Conservation (phyloP, 495 filamentous ascomycete species). For the Darksidea phi region DNA sequence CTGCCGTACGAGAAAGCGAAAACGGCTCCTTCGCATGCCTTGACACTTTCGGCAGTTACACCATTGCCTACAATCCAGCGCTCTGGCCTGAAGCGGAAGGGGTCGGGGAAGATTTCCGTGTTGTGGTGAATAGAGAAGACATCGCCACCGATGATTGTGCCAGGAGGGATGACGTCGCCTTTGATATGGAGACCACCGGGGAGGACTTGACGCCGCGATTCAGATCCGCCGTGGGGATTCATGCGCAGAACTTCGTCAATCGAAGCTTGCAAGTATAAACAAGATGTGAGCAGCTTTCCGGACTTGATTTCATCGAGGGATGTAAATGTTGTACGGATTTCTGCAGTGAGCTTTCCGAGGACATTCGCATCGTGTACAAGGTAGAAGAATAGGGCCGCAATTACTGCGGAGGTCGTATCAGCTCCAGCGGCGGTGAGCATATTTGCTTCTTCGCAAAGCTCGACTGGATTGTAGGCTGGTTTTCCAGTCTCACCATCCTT, state of each 20-base stretch:
- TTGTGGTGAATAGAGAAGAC: conserved; percentile 19
- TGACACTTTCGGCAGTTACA: conserved; percentile 14
- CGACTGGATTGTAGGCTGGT: too few relatives aligned
- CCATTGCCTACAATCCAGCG: conserved; percentile 13
- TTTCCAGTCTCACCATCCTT: too few relatives aligned
- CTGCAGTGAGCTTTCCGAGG: too few relatives aligned
- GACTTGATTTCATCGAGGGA: too few relatives aligned
- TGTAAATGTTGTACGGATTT: too few relatives aligned
- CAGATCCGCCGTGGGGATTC: conserved; percentile 2
- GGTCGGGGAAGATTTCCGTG: conserved; percentile 11
- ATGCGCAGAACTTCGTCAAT: conserved; percentile 25
- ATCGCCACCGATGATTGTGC: conserved; percentile 5
- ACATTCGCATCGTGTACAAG: too few relatives aligned
- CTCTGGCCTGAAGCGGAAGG: conserved; percentile 19
- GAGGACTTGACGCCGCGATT: conserved; percentile 11
- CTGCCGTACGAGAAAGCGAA: conserved; percentile 13
- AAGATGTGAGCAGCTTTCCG: too few relatives aligned
- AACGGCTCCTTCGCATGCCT: conserved; percentile 10
- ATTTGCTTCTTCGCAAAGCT: too few relatives aligned
- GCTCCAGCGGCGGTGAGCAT: too few relatives aligned
- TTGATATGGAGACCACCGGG: conserved; percentile 10
- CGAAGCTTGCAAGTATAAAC: conserved; percentile 11
- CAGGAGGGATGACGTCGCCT: conserved; percentile 9
- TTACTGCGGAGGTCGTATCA: too few relatives aligned
- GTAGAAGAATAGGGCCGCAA: too few relatives aligned